phyloP scores from a whole-genome alignment of 1,284 basidiomycete species.

The Sanghuangporus sanghuang region DNA sequence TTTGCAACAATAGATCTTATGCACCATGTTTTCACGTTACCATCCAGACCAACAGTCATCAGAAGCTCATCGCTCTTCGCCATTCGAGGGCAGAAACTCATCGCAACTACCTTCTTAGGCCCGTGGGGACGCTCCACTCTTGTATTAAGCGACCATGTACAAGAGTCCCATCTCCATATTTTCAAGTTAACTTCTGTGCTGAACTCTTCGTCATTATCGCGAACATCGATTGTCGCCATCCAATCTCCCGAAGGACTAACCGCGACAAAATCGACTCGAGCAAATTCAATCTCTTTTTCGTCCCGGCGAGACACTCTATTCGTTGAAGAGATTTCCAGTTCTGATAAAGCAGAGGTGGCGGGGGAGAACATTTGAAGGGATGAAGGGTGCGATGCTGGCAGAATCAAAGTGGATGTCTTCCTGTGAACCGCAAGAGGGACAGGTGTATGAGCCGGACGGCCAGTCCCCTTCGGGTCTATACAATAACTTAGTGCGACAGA shows the following conservation, averaged over 20 bases:
- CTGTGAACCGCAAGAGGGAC: slow-evolving; percentile 70
- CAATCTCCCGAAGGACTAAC: slow-evolving; percentile 74
- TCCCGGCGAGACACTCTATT: slow-evolving; percentile 87
- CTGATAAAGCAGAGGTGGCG: slow-evolving; percentile 64
- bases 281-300: slow-evolving; percentile 73
- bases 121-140: slow-evolving; percentile 90
- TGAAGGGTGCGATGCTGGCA: slow-evolving; percentile 93
- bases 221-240: slow-evolving; percentile 89
- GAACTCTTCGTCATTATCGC: slow-evolving; percentile 62
- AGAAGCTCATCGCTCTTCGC: slow-evolving; percentile 37
- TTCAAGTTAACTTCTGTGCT: slow-evolving; percentile 78
- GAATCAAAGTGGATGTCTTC: slow-evolving; percentile 69
- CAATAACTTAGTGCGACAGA: neutral
- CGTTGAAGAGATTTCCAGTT: slow-evolving; percentile 91
- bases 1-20: slow-evolving; percentile 40
- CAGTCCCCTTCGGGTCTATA: slow-evolving; percentile 12
- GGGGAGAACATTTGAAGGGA: slow-evolving; percentile 91
- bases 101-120: slow-evolving; percentile 58
- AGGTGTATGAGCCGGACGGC: slow-evolving; percentile 7
- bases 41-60: slow-evolving; percentile 69
- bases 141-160: slow-evolving; percentile 65
- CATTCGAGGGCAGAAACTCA: slow-evolving; percentile 53
- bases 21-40: slow-evolving; percentile 70
- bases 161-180: slow-evolving; percentile 81
- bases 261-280: slow-evolving; percentile 68